phyloP scores from a whole-genome alignment of 805 yeast genomes.

The Kurtzmaniella cleridarum region DNA sequence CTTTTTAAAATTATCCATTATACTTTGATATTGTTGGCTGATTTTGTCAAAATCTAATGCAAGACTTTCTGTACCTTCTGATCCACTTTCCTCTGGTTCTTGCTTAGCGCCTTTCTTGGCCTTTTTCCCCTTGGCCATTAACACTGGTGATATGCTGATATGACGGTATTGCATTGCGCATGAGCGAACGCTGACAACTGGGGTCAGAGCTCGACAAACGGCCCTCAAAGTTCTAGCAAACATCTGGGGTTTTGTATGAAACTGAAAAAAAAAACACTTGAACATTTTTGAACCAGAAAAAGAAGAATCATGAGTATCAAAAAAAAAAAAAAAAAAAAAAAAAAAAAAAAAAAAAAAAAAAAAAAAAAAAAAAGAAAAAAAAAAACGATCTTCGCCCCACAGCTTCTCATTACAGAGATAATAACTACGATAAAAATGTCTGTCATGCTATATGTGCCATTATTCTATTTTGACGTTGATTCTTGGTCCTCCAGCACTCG shows the following conservation, averaged over 20 bases:
- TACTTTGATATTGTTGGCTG: slow-evolving; percentile 38
- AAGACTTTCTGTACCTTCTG: slow-evolving; percentile 11
- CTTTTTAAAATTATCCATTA: slow-evolving; percentile 49
- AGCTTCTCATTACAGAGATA: too few relatives aligned
- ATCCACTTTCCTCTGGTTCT: slow-evolving; percentile 8
- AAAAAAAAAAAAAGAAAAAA: too few relatives aligned
- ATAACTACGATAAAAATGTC: too few relatives aligned
- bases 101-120: slow-evolving; percentile 8
- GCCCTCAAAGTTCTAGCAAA: slow-evolving; percentile 1
- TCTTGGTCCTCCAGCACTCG: neutral
- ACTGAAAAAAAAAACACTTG: neutral
- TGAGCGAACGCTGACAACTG: neutral
- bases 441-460: too few relatives aligned
- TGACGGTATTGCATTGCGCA: neutral
- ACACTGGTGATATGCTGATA: slow-evolving; percentile 5
- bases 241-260: slow-evolving; percentile 1
- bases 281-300: too few relatives aligned
- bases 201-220: neutral
- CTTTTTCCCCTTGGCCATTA: slow-evolving; percentile 9
- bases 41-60: slow-evolving; percentile 32
- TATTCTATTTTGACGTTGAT: too few relatives aligned
- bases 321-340: too few relatives aligned
- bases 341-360: too few relatives aligned
- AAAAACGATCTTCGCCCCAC: too few relatives aligned
- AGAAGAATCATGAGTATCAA: too few relatives aligned